These are phyloP conservation scores for Cornus suecica DNA, from an alignment of 148 eudicot genomes.

Conservation along the genomic window DNA sequence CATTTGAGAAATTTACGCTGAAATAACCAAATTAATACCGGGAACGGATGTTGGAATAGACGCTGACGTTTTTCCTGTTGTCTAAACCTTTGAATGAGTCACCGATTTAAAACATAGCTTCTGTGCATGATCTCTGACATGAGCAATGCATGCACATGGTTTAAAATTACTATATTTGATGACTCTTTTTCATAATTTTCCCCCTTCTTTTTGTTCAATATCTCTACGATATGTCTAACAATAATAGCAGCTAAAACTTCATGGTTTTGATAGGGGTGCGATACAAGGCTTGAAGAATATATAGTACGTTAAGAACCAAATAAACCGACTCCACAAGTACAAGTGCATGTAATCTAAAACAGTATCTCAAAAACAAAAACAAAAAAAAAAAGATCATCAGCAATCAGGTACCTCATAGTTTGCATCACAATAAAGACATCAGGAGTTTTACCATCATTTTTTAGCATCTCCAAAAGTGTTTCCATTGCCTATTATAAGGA, in stretches of 20 bases:
- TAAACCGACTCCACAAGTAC: background rate
- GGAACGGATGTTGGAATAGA: background rate
- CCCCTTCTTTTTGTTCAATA: no score
- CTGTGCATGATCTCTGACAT: no score
- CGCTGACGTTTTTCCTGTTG: no score
- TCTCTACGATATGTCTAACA: no score
- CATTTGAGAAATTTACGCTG: background rate
- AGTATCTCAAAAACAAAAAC: background rate
- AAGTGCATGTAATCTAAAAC: background rate
- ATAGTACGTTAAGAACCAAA: background rate
- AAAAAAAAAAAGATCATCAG: background rate
- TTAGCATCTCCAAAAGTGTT: conserved; percentile 59
- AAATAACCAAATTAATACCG: background rate
- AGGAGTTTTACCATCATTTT: conserved; percentile 42
- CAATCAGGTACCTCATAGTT: conserved; percentile 59
- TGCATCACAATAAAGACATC: conserved; percentile 73
- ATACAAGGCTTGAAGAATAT: no score
- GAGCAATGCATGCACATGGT: no score
- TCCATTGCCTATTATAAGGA: conserved; percentile 57
- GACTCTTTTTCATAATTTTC: no score
- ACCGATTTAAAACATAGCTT: no score
- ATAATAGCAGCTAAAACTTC: no score
- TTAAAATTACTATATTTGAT: no score
- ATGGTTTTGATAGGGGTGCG: no score
- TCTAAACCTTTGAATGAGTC: no score